Evolutionary conservation across 768 basidiomycete species (phyloP).

Genomic region (Pholiota conissans): DNA sequence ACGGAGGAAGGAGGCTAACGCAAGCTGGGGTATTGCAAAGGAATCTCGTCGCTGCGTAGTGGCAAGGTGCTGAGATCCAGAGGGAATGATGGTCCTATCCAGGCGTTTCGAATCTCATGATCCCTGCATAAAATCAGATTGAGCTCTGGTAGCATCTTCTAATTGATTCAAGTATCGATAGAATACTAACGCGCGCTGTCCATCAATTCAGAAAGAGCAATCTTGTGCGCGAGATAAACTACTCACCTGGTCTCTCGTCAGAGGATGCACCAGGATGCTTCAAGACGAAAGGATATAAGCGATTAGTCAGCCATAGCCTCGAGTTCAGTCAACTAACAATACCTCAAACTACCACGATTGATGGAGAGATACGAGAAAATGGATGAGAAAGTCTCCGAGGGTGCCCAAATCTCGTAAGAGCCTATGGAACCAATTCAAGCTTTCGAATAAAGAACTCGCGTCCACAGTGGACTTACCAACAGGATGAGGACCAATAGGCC

Average conservation of each 20-base stretch:
- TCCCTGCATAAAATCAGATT: slow-evolving; percentile 40
- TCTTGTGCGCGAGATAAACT: background rate
- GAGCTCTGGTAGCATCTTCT: too few relatives aligned
- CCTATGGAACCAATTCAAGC: slow-evolving; percentile 31
- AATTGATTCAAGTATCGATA: too few relatives aligned
- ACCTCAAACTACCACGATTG: slow-evolving; percentile 73
- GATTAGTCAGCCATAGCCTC: background rate
- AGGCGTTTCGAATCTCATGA: slow-evolving; percentile 67
- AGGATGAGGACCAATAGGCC: slow-evolving; percentile 75
- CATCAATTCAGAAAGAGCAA: background rate
- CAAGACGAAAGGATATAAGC: background rate
- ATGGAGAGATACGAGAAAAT: slow-evolving; percentile 78
- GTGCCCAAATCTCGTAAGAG: slow-evolving; percentile 82
- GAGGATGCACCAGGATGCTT: slow-evolving; percentile 74
- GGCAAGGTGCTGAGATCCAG: slow-evolving; percentile 62
- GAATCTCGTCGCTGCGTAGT: slow-evolving; percentile 50
- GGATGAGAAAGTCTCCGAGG: slow-evolving; percentile 68
- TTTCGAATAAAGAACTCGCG: too few relatives aligned
- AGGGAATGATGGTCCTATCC: slow-evolving; percentile 73
- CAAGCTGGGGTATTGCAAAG: slow-evolving; percentile 66
- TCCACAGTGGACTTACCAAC: slow-evolving; percentile 62
- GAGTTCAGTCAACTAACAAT: background rate
- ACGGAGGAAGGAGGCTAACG: slow-evolving; percentile 40
- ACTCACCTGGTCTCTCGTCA: slow-evolving; percentile 69
- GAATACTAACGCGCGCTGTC: slow-evolving; percentile 6